Percentiles rank a stretch among this genome's conserved stretches.
phyloP scores from a whole-genome alignment of 805 yeast genomes.

The Debaryomyces prosopidis region DNA sequence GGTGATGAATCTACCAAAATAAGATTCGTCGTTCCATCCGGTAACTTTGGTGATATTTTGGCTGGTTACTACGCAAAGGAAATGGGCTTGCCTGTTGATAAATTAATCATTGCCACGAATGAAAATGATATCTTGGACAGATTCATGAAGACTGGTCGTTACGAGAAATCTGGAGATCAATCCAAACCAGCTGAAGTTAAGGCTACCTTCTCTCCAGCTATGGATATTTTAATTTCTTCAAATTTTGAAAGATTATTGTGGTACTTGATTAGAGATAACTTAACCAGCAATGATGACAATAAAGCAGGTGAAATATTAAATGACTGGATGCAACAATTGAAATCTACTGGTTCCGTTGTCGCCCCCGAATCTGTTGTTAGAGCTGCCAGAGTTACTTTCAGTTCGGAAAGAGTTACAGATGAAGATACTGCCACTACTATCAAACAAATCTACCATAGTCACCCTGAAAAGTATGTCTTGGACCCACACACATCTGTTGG shows the following conservation, averaged over 20 bases:
- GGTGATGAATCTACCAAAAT: conserved; percentile 37
- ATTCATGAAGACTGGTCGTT: conserved; percentile 82
- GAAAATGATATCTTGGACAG: conserved; percentile 94
- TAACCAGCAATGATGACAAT: conserved; percentile 48
- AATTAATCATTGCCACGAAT: conserved; percentile 91
- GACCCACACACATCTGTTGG: conserved; percentile 99
- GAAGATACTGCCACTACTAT: conserved; percentile 79
- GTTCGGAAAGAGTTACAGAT: conserved; percentile 78
- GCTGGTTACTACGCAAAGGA: conserved; percentile 94
- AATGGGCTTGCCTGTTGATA: conserved; percentile 92
- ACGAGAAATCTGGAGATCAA: conserved; percentile 63
- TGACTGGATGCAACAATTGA: conserved; percentile 78
- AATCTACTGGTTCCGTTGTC: conserved; percentile 70
- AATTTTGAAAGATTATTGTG: conserved; percentile 96
- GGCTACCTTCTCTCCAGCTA: conserved; percentile 94
- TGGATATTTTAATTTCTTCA: conserved; percentile 95
- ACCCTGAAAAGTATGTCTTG: conserved; percentile 69
- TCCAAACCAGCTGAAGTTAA: conserved; percentile 56
- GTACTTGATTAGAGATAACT: conserved; percentile 81
- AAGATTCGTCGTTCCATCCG: conserved; percentile 93
- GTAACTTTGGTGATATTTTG: conserved; percentile 96
- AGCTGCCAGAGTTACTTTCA: conserved; percentile 69
- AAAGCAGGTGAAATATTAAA: conserved; percentile 75
- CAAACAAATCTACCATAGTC: conserved; percentile 60
- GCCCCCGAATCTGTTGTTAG: conserved; percentile 66